phyloP scores from a whole-genome alignment of 2,329 filamentous ascomycete species.

The Leptographium wingfieldii region DNA sequence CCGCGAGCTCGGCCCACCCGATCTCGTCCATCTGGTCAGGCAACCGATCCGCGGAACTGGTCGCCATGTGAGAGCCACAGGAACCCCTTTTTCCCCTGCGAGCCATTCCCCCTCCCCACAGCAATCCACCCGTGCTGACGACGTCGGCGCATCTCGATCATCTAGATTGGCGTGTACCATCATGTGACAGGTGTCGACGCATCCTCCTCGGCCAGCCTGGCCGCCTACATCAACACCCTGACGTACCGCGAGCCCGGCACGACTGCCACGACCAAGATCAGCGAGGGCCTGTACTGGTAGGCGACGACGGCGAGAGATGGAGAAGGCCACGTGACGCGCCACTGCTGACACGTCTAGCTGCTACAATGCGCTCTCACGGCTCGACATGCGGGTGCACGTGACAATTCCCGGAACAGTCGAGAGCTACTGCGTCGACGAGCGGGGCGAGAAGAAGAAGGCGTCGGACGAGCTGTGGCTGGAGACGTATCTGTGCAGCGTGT shows the following conservation, averaged over 20 bases:
- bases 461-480: slow-evolving; percentile 94
- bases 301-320: slow-evolving; percentile 11
- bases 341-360: slow-evolving; percentile 36
- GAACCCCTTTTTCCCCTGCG: not conserved
- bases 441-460: slow-evolving; percentile 85
- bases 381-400: slow-evolving; percentile 98
- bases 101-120: not conserved
- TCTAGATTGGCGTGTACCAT: slow-evolving; percentile 81
- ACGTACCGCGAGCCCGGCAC: slow-evolving; percentile 81
- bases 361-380: slow-evolving; percentile 96
- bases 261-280: slow-evolving; percentile 66
- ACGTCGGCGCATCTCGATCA: not conserved
- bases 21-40: slow-evolving; percentile 90
- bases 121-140: not conserved
- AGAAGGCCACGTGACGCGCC: not conserved
- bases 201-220: slow-evolving; percentile 90
- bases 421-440: slow-evolving; percentile 94
- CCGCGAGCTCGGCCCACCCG: slow-evolving; percentile 87
- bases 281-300: slow-evolving; percentile 88
- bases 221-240: slow-evolving; percentile 95
- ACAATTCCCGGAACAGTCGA: slow-evolving; percentile 94
- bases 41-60: slow-evolving; percentile 43
- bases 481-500: slow-evolving; percentile 89
- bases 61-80: slow-evolving; percentile 34
- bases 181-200: slow-evolving; percentile 96